A percentile compares a stretch with the other conserved stretches of the same genome.
Evolutionary conservation across 2,329 filamentous ascomycete genomes (phyloP).

Genomic region (Shiraia bambusicola): DNA sequence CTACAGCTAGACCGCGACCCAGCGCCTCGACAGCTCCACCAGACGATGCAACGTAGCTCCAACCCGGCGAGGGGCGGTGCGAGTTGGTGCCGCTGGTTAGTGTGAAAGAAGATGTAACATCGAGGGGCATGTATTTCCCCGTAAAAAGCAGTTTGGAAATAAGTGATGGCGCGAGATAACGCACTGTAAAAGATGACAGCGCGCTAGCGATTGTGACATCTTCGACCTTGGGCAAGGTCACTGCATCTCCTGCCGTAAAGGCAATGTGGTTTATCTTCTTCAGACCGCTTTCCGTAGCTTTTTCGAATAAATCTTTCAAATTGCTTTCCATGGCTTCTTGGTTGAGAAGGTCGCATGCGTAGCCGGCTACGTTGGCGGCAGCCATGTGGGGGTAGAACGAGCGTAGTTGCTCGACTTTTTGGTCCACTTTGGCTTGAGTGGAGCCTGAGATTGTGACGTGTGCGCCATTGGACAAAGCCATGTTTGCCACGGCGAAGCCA

Average conservation of each 20-base stretch:
- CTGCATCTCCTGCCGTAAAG: conserved; percentile 32
- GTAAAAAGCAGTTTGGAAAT: conserved; percentile 45
- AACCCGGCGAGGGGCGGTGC: conserved; percentile 39
- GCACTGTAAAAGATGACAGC: conserved; percentile 29
- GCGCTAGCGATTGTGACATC: conserved; percentile 29
- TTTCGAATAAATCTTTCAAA: conserved; percentile 29
- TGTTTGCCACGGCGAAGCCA: conserved; percentile 62
- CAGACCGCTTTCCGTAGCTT: conserved; percentile 24
- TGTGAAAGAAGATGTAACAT: conserved; percentile 40
- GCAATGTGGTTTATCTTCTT: conserved; percentile 39
- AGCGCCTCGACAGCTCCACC: conserved; percentile 36
- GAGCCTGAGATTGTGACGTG: conserved; percentile 62
- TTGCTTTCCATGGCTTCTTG: conserved; percentile 29
- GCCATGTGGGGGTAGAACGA: conserved; percentile 41
- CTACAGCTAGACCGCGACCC: conserved; percentile 43
- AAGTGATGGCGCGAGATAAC: conserved; percentile 39
- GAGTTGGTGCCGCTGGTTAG: conserved; percentile 45
- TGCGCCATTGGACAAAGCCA: conserved; percentile 57
- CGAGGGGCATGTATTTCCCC: conserved; percentile 37
- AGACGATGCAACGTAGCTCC: conserved; percentile 31
- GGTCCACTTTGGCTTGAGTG: conserved; percentile 52
- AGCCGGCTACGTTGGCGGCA: conserved; percentile 21
- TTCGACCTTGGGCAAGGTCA: conserved; percentile 20
- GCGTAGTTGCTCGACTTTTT: conserved; percentile 51
- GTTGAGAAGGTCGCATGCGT: conserved; percentile 32